These are phyloP conservation scores for Lasiosphaeris hirsuta DNA, from an alignment of 495 filamentous ascomycete species.

Conservation along the genomic window DNA sequence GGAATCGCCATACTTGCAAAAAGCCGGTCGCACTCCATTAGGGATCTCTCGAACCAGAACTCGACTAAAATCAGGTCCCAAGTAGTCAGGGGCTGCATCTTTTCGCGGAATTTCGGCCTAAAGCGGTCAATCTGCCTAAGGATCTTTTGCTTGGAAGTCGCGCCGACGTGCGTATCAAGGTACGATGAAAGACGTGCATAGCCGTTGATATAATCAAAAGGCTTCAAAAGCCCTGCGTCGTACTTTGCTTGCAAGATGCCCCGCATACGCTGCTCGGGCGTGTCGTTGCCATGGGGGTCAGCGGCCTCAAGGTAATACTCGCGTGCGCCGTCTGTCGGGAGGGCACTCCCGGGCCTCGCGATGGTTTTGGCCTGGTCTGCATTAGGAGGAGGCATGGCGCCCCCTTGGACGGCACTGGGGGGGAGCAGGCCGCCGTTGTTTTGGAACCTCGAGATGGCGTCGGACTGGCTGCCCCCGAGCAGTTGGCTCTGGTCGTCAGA, in stretches of 20 bases:
- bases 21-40: constrained; percentile 97
- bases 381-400: constrained; percentile 46
- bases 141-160: constrained; percentile 79
- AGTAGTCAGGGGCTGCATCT: constrained; percentile 86
- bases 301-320: constrained; percentile 98
- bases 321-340: constrained; percentile 74
- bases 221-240: constrained; percentile 88
- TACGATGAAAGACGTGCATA: constrained; percentile 85
- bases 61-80: constrained; percentile 91
- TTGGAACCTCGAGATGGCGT: constrained; percentile 29
- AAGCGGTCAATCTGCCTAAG: constrained; percentile 87
- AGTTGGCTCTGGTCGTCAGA: constrained; percentile 53
- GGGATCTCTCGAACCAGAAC: constrained; percentile 94
- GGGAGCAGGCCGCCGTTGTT: constrained; percentile 38
- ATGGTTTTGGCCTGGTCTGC: constrained; percentile 54
- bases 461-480: constrained; percentile 35
- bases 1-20: constrained; percentile 99
- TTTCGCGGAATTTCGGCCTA: constrained; percentile 91
- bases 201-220: constrained; percentile 97
- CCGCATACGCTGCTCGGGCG: constrained; percentile 92
- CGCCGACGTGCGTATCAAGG: constrained; percentile 82
- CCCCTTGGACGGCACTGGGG: constrained; percentile 36
- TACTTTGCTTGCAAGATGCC: constrained; percentile 92
- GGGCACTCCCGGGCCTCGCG: constrained; percentile 54
- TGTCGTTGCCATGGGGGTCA: constrained; percentile 86